phyloP scores from a whole-genome alignment of 257 asterid species.

The Craterostigma plantagineum region DNA sequence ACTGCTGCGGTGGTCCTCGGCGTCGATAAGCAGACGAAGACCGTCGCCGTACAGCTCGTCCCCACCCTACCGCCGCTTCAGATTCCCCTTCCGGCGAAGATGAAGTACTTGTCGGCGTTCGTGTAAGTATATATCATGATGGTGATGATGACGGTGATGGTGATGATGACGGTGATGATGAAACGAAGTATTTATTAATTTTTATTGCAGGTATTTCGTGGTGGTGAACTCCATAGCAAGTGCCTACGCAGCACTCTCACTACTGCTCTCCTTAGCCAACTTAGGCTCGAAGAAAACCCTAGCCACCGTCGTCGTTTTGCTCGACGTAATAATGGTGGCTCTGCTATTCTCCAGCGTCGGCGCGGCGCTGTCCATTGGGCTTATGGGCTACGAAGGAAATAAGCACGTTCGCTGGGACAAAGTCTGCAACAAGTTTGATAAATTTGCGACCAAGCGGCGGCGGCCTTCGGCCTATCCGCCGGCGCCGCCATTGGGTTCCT shows the following conservation, averaged over 20 bases:
- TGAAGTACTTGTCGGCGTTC: slow-evolving; percentile 46
- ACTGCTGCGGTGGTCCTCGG: slow-evolving; percentile 48
- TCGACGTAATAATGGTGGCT: slow-evolving; percentile 50
- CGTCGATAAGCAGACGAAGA: slow-evolving; percentile 22
- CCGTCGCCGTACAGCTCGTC: slow-evolving; percentile 20
- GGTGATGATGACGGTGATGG: no score
- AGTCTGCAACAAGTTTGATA: slow-evolving; percentile 30
- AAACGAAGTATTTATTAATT: background rate
- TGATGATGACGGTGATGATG: no score
- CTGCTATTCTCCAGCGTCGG: slow-evolving; percentile 45
- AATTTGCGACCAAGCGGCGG: slow-evolving; percentile 29
- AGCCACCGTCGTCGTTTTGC: slow-evolving; percentile 10
- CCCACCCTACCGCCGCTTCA: slow-evolving; percentile 37
- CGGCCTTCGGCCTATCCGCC: slow-evolving; percentile 24
- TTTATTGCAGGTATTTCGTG: slow-evolving; percentile 32
- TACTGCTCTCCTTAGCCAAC: slow-evolving; percentile 21
- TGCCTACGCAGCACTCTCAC: slow-evolving; percentile 29
- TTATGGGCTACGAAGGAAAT: slow-evolving; percentile 44
- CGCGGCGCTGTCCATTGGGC: slow-evolving; percentile 36
- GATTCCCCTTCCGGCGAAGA: slow-evolving; percentile 38
- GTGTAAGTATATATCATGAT: slow-evolving; percentile 19
- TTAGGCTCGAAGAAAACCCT: slow-evolving; percentile 11
- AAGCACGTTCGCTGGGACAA: slow-evolving; percentile 44
- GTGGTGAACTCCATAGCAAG: slow-evolving; percentile 48
- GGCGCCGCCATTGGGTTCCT: slow-evolving; percentile 21